A percentile compares a stretch with the other conserved stretches of the same genome.
Conservation (phyloP, 1,139 yeast species). For the Eremothecium coryli region DNA sequence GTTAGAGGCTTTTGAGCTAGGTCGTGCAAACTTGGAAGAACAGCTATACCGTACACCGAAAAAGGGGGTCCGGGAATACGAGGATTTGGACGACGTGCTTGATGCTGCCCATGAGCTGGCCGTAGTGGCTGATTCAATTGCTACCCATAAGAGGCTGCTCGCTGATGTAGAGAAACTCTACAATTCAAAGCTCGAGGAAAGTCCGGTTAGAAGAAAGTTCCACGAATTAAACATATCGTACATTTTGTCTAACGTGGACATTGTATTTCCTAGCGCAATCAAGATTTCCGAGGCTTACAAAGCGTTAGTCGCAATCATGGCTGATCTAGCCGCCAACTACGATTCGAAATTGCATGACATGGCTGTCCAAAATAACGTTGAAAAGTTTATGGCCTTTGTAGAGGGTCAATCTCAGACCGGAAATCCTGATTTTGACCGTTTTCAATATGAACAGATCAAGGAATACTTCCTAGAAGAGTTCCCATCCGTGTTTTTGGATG, state of each 20-base stretch:
- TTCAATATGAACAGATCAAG: constrained; percentile 21
- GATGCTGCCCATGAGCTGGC: constrained; percentile 7
- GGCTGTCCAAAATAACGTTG: constrained; percentile 29
- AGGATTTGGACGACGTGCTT: constrained; percentile 2
- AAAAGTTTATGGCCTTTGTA: constrained; percentile 13
- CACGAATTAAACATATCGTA: constrained; percentile 18
- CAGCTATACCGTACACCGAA: constrained; percentile 21
- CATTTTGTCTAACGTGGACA: constrained; percentile 13
- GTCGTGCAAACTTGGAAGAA: constrained; percentile 23
- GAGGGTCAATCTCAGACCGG: constrained; percentile 14
- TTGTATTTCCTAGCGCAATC: constrained; percentile 18
- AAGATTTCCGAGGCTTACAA: constrained; percentile 19
- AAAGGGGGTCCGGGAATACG: constrained; percentile 8
- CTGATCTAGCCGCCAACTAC: constrained; percentile 25
- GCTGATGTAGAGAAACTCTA: constrained; percentile 13
- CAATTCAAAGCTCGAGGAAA: constrained; percentile 14
- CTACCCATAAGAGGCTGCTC: constrained; percentile 10
- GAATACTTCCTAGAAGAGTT: constrained; percentile 25
- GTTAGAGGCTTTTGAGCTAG: constrained; percentile 21
- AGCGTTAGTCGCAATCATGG: constrained; percentile 23
- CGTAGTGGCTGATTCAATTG: constrained; percentile 13
- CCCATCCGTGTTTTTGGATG: constrained; percentile 22
- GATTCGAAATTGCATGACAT: constrained; percentile 31
- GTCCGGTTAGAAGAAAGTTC: constrained; percentile 20
- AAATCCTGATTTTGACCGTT: constrained; percentile 19